Base-by-base conservation (phyloP, 345 rosid species). In the Murraya koenigii region DNA sequence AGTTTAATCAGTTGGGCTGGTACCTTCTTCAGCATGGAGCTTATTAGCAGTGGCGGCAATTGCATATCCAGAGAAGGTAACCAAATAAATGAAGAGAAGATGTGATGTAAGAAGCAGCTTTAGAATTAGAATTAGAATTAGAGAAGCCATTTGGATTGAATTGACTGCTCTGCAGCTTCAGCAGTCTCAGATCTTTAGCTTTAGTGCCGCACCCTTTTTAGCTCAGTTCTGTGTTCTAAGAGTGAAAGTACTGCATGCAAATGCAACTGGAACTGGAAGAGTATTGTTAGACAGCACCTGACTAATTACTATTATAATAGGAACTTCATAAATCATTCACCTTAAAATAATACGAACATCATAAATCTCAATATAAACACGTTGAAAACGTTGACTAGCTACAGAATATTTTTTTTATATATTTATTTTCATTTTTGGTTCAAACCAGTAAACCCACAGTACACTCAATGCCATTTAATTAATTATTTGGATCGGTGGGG, bases 11-110 rank as follows among this genome's bases (percentile, higher is more conserved):
- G 56, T 52, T 17, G 56, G 56, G 11, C 17, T 44, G 56, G 19
- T 79, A 75, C 82, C 79, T 75, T 81, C 84, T 22, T 69, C 49
- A 38, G 62, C n/a, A 13, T 75, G 77, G 26, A 82, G 84, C 79
- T 71, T 75, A 55, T 79, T 44, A 47, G 69, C 35, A 8, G 68
- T 25, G 76, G 73, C 71, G 20, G 78, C 66, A 72, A 71, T 13
- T 52, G 56, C 56, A 19, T 4, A 11, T 66, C 69, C 77, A 56
- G 20, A 69, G 39, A 35, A 75, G 63, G 63, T 30, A 44, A 38
- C 60, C 63, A 47, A 19, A 10, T 9, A 52, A 62, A 77, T 20
- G 72, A 41, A 72, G 25, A 66, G n/a, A 56, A 54, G 22, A 10
- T 22, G 30, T 22, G 19, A 61, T 2, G 54, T 25, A 23, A 80